A percentile compares a stretch with the other conserved stretches of the same genome.
Evolutionary conservation across 2,329 filamentous ascomycete genomes (phyloP).

Genomic region (Teratosphaeria viscida): DNA sequence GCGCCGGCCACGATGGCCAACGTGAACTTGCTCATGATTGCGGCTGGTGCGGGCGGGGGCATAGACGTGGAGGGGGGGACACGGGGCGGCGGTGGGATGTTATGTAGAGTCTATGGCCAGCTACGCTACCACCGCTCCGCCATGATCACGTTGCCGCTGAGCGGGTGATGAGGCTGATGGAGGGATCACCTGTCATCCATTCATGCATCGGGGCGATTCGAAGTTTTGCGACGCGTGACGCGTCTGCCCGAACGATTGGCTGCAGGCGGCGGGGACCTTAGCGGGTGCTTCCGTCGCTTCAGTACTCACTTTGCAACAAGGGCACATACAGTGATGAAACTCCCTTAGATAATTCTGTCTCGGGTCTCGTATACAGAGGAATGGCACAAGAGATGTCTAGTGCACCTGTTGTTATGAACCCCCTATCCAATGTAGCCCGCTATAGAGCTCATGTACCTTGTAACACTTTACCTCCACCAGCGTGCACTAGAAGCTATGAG

Average conservation of each 20-base stretch:
- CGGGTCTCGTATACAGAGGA: too few relatives aligned
- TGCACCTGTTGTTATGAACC: too few relatives aligned
- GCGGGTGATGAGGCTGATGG: too few relatives aligned
- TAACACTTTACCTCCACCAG: too few relatives aligned
- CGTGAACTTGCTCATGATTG: slow-evolving; percentile 40
- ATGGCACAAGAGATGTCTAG: too few relatives aligned
- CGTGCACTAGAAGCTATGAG: too few relatives aligned
- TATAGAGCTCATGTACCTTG: too few relatives aligned
- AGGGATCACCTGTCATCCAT: not conserved
- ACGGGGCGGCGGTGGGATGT: not conserved
- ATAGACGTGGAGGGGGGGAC: not conserved
- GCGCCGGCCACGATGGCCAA: slow-evolving; percentile 40
- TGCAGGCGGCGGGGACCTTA: not conserved
- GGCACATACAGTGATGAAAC: too few relatives aligned
- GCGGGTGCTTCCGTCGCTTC: not conserved
- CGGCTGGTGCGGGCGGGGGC: slow-evolving; percentile 1
- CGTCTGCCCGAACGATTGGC: not conserved
- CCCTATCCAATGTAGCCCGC: too few relatives aligned
- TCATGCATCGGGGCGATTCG: not conserved
- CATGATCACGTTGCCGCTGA: not conserved
- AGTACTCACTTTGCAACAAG: too few relatives aligned
- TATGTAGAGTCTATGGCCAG: not conserved
- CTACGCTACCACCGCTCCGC: not conserved
- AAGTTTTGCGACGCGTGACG: not conserved
- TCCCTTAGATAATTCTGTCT: too few relatives aligned